A percentile compares a stretch with the other conserved stretches of the same genome.
phyloP scores from a whole-genome alignment of 179 eudicot genomes.

The Silene noctiflora region DNA sequence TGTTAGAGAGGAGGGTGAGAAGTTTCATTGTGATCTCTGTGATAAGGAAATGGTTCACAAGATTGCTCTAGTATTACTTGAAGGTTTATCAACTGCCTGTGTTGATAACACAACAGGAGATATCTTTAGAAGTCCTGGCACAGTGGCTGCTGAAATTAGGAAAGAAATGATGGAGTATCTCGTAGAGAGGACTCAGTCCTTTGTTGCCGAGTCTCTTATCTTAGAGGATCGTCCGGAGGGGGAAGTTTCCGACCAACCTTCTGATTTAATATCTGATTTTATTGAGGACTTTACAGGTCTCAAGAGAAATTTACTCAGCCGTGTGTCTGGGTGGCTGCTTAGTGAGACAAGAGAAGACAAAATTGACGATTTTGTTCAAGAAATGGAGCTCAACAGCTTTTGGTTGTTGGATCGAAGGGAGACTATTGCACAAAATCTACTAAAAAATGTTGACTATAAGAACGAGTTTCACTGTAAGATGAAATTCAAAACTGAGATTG shows the following conservation, averaged over 20 bases:
- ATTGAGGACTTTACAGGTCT: conserved; percentile 67
- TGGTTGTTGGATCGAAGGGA: conserved; percentile 87
- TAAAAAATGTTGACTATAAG: conserved; percentile 75
- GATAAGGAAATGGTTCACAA: conserved; percentile 70
- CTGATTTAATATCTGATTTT: conserved; percentile 60
- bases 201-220: conserved; percentile 75
- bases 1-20: conserved; percentile 46
- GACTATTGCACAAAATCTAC: conserved; percentile 57
- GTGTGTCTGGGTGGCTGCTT: conserved; percentile 82
- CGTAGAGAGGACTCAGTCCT: conserved; percentile 58
- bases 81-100: conserved; percentile 87
- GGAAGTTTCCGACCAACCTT: conserved; percentile 57
- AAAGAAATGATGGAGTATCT: conserved; percentile 87
- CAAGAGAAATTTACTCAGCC: conserved; percentile 69
- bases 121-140: conserved; percentile 65
- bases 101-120: conserved; percentile 90
- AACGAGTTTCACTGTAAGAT: conserved; percentile 59
- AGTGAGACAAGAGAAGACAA: conserved; percentile 86
- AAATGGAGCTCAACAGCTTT: conserved; percentile 84
- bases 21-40: conserved; percentile 56
- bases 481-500: conserved; percentile 59
- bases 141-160: conserved; percentile 77
- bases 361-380: conserved; percentile 88
- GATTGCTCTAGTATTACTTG: conserved; percentile 65
- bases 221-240: conserved; percentile 50